A percentile compares a stretch with the other conserved stretches of the same genome.
Evolutionary conservation across 306 rosid species (phyloP).

Genomic region (Cucumis cinereus): DNA sequence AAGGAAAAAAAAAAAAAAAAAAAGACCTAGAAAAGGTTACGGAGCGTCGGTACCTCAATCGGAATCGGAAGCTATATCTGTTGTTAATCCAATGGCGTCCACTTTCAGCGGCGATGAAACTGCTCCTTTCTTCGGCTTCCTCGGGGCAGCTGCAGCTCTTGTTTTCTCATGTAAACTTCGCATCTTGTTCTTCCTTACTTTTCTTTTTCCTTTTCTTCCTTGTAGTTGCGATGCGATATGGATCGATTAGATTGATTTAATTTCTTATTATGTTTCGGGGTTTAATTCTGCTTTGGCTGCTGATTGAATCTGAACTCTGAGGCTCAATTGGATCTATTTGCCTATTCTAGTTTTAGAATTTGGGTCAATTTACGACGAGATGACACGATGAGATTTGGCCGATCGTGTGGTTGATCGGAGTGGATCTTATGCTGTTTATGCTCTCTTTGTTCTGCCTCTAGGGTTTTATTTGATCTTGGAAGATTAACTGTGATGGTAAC

Average conservation of each 20-base stretch:
- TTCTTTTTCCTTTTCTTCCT: neutral
- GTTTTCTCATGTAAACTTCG: conserved; percentile 47
- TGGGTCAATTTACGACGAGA: neutral
- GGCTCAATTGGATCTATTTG: neutral
- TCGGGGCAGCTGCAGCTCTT: conserved; percentile 68
- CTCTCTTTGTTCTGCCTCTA: neutral
- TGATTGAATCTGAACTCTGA: neutral
- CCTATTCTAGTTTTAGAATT: neutral
- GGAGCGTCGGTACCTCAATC: neutral
- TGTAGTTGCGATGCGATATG: neutral
- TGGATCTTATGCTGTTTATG: neutral
- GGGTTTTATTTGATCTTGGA: no score
- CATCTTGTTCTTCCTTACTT: neutral
- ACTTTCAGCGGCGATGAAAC: conserved; percentile 72
- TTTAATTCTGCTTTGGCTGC: neutral
- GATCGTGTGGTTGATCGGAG: neutral
- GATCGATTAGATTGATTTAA: neutral
- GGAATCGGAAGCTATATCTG: neutral
- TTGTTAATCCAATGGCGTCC: conserved; percentile 14
- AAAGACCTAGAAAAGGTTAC: neutral
- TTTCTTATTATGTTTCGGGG: neutral
- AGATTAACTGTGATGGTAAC: neutral
- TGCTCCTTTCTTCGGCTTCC: conserved; percentile 79
- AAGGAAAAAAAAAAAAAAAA: no score
- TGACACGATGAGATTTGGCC: neutral